Conservation (phyloP, 2,329 filamentous ascomycete genomes). For the Penicillium fuscoglaucum region DNA sequence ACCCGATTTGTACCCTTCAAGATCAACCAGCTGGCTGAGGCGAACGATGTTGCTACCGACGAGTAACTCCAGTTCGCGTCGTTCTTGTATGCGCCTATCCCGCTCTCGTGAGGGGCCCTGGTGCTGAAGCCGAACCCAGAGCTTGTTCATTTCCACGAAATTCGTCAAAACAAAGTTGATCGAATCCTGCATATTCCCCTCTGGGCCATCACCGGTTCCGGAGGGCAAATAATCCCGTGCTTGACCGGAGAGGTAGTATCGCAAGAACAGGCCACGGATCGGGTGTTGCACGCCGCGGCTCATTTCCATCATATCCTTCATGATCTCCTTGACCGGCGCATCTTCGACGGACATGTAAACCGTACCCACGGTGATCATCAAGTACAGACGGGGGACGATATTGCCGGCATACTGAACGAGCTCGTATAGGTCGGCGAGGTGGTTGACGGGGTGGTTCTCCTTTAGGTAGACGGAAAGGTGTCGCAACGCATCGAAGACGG, state of each 20-base stretch:
- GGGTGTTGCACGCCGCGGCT: slow-evolving; percentile 96
- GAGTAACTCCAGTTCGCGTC: slow-evolving; percentile 90
- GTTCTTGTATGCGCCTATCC: slow-evolving; percentile 88
- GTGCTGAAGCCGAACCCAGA: slow-evolving; percentile 96
- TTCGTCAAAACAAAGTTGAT: slow-evolving; percentile 98
- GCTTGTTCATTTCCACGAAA: slow-evolving; percentile 99
- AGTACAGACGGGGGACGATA: slow-evolving; percentile 91
- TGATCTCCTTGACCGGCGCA: slow-evolving; percentile 98
- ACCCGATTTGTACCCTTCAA: slow-evolving; percentile 88
- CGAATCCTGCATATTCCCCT: slow-evolving; percentile 94
- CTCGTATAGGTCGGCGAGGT: slow-evolving; percentile 96
- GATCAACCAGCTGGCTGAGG: slow-evolving; percentile 89
- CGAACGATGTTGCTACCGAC: slow-evolving; percentile 96
- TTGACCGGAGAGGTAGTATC: slow-evolving; percentile 95
- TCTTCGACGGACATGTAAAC: slow-evolving; percentile 99
- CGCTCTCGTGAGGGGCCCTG: slow-evolving; percentile 95
- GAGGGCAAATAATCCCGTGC: slow-evolving; percentile 84
- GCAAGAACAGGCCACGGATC: slow-evolving; percentile 87
- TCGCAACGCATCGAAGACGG: slow-evolving; percentile 94
- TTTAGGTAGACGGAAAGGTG: slow-evolving; percentile 95
- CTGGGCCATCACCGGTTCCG: slow-evolving; percentile 81
- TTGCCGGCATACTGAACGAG: slow-evolving; percentile 98
- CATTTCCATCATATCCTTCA: slow-evolving; percentile 99
- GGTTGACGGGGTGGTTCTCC: slow-evolving; percentile 96
- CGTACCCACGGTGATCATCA: slow-evolving; percentile 99